These are phyloP conservation scores for Tephrocybe sp. DNA, from an alignment of 768 basidiomycete genomes.

Conservation along the genomic window DNA sequence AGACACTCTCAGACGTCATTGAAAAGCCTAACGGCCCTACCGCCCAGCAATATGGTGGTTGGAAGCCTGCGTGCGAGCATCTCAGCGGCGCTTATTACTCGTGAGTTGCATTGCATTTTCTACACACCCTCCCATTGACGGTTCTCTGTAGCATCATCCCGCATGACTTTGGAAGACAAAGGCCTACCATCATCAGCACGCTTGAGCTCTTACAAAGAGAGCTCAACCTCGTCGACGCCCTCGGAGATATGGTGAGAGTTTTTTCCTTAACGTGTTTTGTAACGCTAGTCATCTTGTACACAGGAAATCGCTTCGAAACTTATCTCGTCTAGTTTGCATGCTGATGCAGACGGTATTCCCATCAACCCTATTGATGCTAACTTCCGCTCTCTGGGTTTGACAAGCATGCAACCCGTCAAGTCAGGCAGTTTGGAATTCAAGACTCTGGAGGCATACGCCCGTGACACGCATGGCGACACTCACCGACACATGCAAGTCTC, in stretches of 20 bases:
- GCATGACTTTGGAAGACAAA: constrained; percentile 55
- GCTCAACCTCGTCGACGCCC: constrained; percentile 62
- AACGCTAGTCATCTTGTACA: too few species aligned
- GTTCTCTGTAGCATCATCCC: constrained; percentile 49
- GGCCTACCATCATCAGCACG: constrained; percentile 44
- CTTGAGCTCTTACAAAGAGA: constrained; percentile 43
- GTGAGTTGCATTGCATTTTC: constrained; percentile 28
- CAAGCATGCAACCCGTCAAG: constrained; percentile 49
- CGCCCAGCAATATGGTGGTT: constrained; percentile 36
- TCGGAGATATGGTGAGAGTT: constrained; percentile 56
- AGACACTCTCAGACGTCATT: constrained; percentile 55
- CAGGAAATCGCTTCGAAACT: constrained; percentile 62
- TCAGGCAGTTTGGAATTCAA: constrained; percentile 43
- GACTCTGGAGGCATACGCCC: constrained; percentile 46
- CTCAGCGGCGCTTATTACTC: constrained; percentile 59
- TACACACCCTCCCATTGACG: not conserved
- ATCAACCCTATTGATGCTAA: constrained; percentile 58
- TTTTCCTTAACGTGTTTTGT: not conserved
- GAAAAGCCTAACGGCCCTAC: constrained; percentile 40
- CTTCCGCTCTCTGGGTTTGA: constrained; percentile 51
- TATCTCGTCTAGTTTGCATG: constrained; percentile 36
- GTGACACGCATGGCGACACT: constrained; percentile 57
- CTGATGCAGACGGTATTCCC: constrained; percentile 44
- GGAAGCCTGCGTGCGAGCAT: constrained; percentile 39
- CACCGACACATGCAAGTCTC: constrained; percentile 45